phyloP scores from a whole-genome alignment of 1,284 basidiomycete genomes.

The Marasmius fiardii region DNA sequence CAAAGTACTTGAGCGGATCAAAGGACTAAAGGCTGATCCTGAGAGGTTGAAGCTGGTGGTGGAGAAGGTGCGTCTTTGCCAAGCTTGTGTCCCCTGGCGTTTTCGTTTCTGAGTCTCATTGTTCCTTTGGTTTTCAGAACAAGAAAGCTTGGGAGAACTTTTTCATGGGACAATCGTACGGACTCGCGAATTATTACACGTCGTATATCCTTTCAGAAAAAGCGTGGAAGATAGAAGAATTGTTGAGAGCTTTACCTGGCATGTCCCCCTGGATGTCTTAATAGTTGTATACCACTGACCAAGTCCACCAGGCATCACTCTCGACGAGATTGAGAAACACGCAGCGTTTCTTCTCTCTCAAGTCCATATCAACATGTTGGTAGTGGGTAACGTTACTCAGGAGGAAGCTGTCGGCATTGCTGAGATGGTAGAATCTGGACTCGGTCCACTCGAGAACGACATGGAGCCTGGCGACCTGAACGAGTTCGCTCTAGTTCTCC shows the following conservation, averaged over 20 bases:
- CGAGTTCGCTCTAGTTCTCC: conserved; percentile 66
- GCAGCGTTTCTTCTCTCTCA: conserved; percentile 61
- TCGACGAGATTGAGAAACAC: conserved; percentile 73
- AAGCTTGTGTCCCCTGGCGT: background rate
- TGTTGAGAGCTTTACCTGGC: conserved; percentile 78
- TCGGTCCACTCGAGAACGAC: conserved; percentile 54
- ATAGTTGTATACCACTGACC: background rate
- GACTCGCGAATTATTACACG: conserved; percentile 77
- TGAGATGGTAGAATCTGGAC: conserved; percentile 67
- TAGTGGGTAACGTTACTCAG: conserved; percentile 83
- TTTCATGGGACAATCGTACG: conserved; percentile 81
- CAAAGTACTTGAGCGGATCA: conserved; percentile 75
- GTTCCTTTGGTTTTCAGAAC: conserved; percentile 49
- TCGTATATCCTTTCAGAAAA: conserved; percentile 69
- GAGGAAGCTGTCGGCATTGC: conserved; percentile 79
- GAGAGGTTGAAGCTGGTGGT: conserved; percentile 82
- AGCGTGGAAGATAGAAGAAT: conserved; percentile 82
- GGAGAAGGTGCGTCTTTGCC: conserved; percentile 72
- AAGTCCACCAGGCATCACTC: conserved; percentile 52
- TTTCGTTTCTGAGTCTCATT: background rate
- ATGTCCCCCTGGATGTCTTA: conserved; percentile 30
- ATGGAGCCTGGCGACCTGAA: conserved; percentile 46
- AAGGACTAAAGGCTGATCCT: conserved; percentile 64
- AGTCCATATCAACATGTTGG: conserved; percentile 74
- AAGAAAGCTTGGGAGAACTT: conserved; percentile 85